phyloP scores from a whole-genome alignment of 2,329 filamentous ascomycete genomes.

The Pseudogymnoascus sp. region DNA sequence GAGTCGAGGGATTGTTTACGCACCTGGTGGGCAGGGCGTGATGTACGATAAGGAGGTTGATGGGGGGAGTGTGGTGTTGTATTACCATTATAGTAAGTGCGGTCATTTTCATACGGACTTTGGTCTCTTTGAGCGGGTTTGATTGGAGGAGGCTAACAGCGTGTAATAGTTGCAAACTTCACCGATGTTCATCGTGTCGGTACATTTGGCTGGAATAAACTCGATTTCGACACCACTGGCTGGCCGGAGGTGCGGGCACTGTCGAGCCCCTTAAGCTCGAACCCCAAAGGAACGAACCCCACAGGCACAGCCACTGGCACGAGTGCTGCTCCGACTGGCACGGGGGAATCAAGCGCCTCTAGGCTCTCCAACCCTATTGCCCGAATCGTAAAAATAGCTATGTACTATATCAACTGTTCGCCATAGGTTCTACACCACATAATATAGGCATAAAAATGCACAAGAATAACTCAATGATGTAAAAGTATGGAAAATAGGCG shows the following conservation, averaged over 20 bases:
- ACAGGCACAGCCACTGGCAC: background rate
- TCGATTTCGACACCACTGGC: background rate
- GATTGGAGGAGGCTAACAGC: background rate
- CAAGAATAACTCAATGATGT: too few species aligned
- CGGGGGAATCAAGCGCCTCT: background rate
- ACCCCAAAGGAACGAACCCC: background rate
- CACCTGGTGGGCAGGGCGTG: constrained; percentile 45
- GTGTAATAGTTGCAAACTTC: background rate
- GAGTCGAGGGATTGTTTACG: constrained; percentile 54
- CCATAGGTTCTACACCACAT: background rate
- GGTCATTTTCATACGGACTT: background rate
- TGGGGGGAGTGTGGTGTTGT: background rate
- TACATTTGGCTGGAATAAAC: background rate
- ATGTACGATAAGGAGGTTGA: background rate
- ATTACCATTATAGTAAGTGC: background rate
- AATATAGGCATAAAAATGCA: background rate
- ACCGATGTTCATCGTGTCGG: background rate
- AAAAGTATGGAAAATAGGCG: too few species aligned
- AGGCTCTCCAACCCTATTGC: background rate
- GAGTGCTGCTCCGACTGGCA: background rate
- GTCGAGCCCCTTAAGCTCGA: background rate
- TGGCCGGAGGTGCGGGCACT: background rate
- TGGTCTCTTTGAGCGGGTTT: background rate
- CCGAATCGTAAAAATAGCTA: background rate
- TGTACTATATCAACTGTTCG: background rate